These are phyloP conservation scores for Elsinoe necatrix DNA, from an alignment of 2,329 filamentous ascomycete genomes.

Conservation along the genomic window DNA sequence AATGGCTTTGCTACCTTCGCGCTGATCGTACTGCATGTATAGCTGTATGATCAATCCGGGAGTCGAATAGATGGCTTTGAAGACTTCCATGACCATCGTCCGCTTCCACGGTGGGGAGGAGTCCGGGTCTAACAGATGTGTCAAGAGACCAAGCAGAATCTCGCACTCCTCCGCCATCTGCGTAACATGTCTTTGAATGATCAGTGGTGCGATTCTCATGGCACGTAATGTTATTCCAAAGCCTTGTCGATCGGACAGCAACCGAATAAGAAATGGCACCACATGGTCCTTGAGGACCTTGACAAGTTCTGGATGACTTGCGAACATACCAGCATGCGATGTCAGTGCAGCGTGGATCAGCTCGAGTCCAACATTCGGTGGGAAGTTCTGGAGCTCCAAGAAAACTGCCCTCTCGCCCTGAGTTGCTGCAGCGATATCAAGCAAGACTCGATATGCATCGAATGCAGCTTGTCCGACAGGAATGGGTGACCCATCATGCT, in stretches of 20 bases:
- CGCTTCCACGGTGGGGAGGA: constrained; percentile 72
- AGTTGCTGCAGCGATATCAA: constrained; percentile 80
- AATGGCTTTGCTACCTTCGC: constrained; percentile 63
- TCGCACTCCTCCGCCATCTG: constrained; percentile 72
- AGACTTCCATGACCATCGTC: constrained; percentile 82
- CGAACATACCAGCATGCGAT: constrained; percentile 75
- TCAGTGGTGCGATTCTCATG: constrained; percentile 71
- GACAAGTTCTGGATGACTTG: constrained; percentile 68
- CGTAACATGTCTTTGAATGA: constrained; percentile 68
- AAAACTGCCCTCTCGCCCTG: constrained; percentile 78
- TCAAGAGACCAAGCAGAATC: constrained; percentile 71
- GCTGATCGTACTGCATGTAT: constrained; percentile 69
- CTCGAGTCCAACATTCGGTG: constrained; percentile 78
- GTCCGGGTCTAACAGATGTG: constrained; percentile 81
- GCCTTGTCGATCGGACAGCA: constrained; percentile 65
- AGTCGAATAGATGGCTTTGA: constrained; percentile 77
- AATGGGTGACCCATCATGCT: constrained; percentile 55
- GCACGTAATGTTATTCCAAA: constrained; percentile 79
- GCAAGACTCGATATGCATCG: constrained; percentile 81
- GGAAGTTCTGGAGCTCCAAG: constrained; percentile 66
- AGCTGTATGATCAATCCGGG: constrained; percentile 69
- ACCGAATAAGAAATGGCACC: constrained; percentile 73
- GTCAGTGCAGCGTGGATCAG: constrained; percentile 84
- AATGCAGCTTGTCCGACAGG: constrained; percentile 66
- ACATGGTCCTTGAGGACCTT: constrained; percentile 67